Conservation (phyloP, 2,329 filamentous ascomycete genomes). For the Colletotrichum spinosum region DNA sequence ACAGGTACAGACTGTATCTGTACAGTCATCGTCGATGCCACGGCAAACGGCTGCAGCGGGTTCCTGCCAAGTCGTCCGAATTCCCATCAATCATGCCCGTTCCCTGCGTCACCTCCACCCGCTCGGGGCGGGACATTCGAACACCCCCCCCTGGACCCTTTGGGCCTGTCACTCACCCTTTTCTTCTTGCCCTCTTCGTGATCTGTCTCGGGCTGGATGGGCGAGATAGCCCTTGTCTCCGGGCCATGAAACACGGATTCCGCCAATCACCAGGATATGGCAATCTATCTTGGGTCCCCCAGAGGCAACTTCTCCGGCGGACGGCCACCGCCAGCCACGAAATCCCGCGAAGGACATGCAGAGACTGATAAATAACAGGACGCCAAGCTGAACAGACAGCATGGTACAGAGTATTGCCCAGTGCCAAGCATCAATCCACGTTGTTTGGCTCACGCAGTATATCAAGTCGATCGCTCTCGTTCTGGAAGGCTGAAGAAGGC, state of each 20-base stretch:
- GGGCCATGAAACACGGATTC: conserved; percentile 30
- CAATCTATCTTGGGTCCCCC: conserved; percentile 13
- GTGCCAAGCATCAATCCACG: conserved; percentile 9
- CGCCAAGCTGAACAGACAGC: neutral
- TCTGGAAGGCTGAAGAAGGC: neutral
- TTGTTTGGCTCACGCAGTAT: conserved; percentile 1
- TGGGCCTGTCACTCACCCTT: conserved; percentile 21
- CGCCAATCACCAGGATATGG: conserved; percentile 29
- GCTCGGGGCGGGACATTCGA: conserved; percentile 20
- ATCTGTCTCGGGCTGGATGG: conserved; percentile 26
- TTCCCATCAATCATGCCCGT: conserved; percentile 32
- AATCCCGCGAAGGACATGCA: conserved; percentile 14
- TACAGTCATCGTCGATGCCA: neutral
- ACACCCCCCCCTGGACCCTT: conserved; percentile 2
- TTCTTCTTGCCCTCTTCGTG: conserved; percentile 14
- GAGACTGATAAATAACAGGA: neutral
- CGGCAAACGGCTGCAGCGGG: conserved; percentile 13
- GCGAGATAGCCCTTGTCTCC: conserved; percentile 20
- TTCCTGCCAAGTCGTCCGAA: conserved; percentile 24
- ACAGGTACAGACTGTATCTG: no score
- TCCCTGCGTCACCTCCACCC: conserved; percentile 25
- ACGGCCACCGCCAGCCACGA: conserved; percentile 5
- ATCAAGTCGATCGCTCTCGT: conserved; percentile 20
- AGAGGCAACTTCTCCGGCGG: conserved; percentile 24
- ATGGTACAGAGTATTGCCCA: conserved; percentile 3